Evolutionary conservation across 1,139 yeast genomes (phyloP).

Genomic region (Blastobotrys indianensis): DNA sequence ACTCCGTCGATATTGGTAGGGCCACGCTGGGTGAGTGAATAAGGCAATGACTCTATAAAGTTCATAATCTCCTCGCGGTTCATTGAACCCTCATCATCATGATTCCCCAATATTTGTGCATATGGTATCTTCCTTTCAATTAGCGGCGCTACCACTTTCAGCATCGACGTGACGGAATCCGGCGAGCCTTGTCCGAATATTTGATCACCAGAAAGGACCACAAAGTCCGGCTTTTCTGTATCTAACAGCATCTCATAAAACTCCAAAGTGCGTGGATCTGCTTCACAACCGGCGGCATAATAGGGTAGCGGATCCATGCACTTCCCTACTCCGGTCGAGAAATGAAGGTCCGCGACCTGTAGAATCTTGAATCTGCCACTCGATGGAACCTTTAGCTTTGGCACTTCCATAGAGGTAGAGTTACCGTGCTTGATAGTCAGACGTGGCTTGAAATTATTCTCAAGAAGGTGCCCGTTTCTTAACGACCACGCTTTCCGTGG

Average conservation of each 20-base stretch:
- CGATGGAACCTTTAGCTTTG: slow-evolving; percentile 35
- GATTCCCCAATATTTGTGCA: slow-evolving; percentile 77
- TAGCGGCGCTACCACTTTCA: slow-evolving; percentile 72
- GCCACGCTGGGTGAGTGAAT: slow-evolving; percentile 55
- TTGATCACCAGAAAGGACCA: slow-evolving; percentile 84
- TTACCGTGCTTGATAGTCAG: slow-evolving; percentile 36
- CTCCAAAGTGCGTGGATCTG: slow-evolving; percentile 62
- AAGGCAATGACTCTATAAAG: slow-evolving; percentile 54
- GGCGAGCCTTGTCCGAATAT: slow-evolving; percentile 63
- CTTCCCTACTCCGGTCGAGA: slow-evolving; percentile 66
- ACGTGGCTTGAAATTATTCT: slow-evolving; percentile 24
- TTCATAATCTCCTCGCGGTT: slow-evolving; percentile 56
- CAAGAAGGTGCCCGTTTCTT: slow-evolving; percentile 29
- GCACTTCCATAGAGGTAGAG: slow-evolving; percentile 30
- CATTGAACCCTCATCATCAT: slow-evolving; percentile 75
- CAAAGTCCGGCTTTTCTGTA: slow-evolving; percentile 70
- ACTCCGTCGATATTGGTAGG: slow-evolving; percentile 65
- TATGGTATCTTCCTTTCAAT: slow-evolving; percentile 64
- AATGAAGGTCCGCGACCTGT: slow-evolving; percentile 84
- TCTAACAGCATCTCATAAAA: slow-evolving; percentile 64
- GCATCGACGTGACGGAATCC: slow-evolving; percentile 71
- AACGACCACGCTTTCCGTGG: slow-evolving; percentile 71
- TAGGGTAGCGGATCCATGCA: slow-evolving; percentile 67
- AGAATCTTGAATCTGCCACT: slow-evolving; percentile 61
- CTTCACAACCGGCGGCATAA: slow-evolving; percentile 46